Evolutionary conservation across 495 filamentous ascomycete species (phyloP), one percentile per base, ranked within the genome.

Genomic region (Tetracladium setigerum): DNA sequence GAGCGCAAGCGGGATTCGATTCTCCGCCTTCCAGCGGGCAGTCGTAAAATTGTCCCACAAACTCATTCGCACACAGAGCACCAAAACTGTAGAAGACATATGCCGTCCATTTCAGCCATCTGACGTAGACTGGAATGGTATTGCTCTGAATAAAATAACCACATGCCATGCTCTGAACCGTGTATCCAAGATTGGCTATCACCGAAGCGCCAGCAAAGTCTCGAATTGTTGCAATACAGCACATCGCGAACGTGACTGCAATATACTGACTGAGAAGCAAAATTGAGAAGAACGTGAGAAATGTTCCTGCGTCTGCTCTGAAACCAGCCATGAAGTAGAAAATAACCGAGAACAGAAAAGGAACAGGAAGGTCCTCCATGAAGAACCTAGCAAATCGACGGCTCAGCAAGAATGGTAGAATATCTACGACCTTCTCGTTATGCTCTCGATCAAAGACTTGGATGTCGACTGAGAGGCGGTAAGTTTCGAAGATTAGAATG

Each of bases 271-370:
- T 73, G 5, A 89, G 61, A 4, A 89, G 50, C 0, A 75, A 67
- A 24, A 87, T 59, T 5, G 69, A 59, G 46, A 87, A 80, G 60
- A 86, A 89, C 5, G 73, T 77, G 46, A 89, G 81, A 57, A 84
- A 87, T 37, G 82, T 77, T 1, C 44, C 57, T 2, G 70, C 74
- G 12, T 77, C 66, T 2, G 68, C 59, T 30, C 82, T 74, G 56
- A 86, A 86, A 32, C 83, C 84, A 31, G 76, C 77, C 80, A 87
- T 86, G 59, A 84, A 87, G 58, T 89, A 89, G 58, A 72, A 84
- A 5, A 86, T 83, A 39, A 78, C 58, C 18, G 64, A 75, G 45
- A 81, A 89, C 4, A 86, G 52, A 17, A 87, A 63, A 0, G 84
- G 84, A 5, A 85, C 80, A 5, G 77, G 76, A 15, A 87, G 42